phyloP scores from a whole-genome alignment of 352 stramenopile species.

The Phytophthora sp. region DNA sequence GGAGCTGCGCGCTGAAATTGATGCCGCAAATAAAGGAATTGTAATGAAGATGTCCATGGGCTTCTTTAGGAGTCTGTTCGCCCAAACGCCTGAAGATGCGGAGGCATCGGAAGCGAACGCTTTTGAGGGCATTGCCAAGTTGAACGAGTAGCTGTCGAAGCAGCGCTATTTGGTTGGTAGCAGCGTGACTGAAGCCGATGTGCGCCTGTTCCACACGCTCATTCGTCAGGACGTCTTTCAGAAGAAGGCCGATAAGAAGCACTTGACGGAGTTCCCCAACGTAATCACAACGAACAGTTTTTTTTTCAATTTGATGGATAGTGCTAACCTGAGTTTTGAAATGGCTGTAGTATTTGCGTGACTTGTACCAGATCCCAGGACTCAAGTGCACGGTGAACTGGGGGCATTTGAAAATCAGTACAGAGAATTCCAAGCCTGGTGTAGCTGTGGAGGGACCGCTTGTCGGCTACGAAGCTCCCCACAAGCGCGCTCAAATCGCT shows the following conservation, averaged over 20 bases:
- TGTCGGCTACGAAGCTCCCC: slow-evolving; percentile 30
- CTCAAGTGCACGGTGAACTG: slow-evolving; percentile 79
- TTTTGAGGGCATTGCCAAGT: slow-evolving; percentile 33
- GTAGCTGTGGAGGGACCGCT: slow-evolving; percentile 70
- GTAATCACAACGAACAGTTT: slow-evolving; percentile 37
- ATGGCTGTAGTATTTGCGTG: slow-evolving; percentile 36
- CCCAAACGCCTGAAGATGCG: slow-evolving; percentile 61
- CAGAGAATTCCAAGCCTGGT: slow-evolving; percentile 75
- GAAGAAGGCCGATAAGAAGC: slow-evolving; percentile 31
- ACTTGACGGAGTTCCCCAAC: slow-evolving; percentile 56
- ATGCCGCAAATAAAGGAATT: slow-evolving; percentile 70
- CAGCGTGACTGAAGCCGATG: slow-evolving; percentile 46
- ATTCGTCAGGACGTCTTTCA: slow-evolving; percentile 42
- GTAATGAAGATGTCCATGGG: slow-evolving; percentile 56
- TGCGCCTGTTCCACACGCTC: slow-evolving; percentile 45
- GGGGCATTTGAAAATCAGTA: slow-evolving; percentile 89
- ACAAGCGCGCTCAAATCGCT: slow-evolving; percentile 26
- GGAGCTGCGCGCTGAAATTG: slow-evolving; percentile 52
- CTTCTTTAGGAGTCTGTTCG: slow-evolving; percentile 66
- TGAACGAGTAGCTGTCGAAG: slow-evolving; percentile 33
- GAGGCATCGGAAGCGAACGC: slow-evolving; percentile 27
- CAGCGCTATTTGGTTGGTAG: slow-evolving; percentile 30
- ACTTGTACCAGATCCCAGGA: slow-evolving; percentile 85
- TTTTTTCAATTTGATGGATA: background rate
- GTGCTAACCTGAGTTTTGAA: background rate